A percentile compares a stretch with the other conserved stretches of the same genome.
Conservation (phyloP, 768 basidiomycete genomes). For the Daedaleopsis nitida region DNA sequence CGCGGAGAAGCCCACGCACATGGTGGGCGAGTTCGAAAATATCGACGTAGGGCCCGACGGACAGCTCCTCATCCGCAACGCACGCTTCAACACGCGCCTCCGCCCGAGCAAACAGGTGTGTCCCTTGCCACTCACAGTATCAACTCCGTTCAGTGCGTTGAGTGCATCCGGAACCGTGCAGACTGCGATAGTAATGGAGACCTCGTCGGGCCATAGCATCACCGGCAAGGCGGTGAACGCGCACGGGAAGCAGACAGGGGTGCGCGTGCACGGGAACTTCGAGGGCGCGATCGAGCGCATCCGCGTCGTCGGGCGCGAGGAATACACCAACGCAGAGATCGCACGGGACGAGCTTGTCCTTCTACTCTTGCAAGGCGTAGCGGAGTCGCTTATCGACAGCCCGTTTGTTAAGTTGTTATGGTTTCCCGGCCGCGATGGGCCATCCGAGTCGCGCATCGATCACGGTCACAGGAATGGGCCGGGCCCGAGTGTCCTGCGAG, state of each 20-base stretch:
- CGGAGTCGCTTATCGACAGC: conserved; percentile 29
- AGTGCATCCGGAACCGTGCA: conserved; percentile 12
- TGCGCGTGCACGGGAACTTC: conserved; percentile 28
- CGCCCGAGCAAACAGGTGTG: conserved; percentile 40
- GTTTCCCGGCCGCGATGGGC: conserved; percentile 35
- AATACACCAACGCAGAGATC: conserved; percentile 41
- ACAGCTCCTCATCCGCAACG: conserved; percentile 35
- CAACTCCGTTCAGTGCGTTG: not conserved
- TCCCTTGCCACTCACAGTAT: no score
- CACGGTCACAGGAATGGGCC: not conserved
- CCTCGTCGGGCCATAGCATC: conserved; percentile 32
- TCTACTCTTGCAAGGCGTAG: conserved; percentile 35
- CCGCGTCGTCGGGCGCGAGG: conserved; percentile 45
- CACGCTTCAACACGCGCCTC: conserved; percentile 45
- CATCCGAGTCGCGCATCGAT: not conserved
- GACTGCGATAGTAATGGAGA: conserved; percentile 41
- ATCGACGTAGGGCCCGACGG: conserved; percentile 31
- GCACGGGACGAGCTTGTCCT: conserved; percentile 42
- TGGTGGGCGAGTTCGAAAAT: conserved; percentile 36
- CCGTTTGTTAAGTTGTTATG: conserved; percentile 42
- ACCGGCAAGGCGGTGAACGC: conserved; percentile 34
- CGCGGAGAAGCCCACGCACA: conserved; percentile 34
- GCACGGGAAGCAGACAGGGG: conserved; percentile 39
- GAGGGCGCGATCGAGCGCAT: conserved; percentile 33
- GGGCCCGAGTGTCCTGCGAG: not conserved